Percentiles rank a stretch among this genome's conserved stretches.
Evolutionary conservation across 2,329 filamentous ascomycete genomes (phyloP).

Genomic region (Sporothrix brunneoviolacea): DNA sequence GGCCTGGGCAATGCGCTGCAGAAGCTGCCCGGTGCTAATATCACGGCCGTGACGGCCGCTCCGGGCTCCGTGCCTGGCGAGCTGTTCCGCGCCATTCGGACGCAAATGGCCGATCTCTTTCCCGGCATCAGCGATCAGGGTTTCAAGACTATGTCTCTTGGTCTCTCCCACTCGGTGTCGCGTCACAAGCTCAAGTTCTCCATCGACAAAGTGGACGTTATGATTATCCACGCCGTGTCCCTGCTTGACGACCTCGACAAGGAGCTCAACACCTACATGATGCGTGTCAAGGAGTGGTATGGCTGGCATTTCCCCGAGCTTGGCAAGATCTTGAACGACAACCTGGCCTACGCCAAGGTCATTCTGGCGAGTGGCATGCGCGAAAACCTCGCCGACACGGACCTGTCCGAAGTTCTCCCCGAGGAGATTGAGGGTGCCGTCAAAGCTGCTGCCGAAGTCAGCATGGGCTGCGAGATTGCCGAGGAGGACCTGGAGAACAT

Average conservation of each 20-base stretch:
- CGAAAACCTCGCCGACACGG: slow-evolving; percentile 65
- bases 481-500: slow-evolving; percentile 91
- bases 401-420: slow-evolving; percentile 85
- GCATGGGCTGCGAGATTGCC: slow-evolving; percentile 97
- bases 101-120: slow-evolving; percentile 83
- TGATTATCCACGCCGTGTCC: slow-evolving; percentile 96
- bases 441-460: slow-evolving; percentile 91
- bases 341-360: slow-evolving; percentile 84
- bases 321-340: slow-evolving; percentile 95
- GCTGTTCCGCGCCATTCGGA: slow-evolving; percentile 88
- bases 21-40: slow-evolving; percentile 80
- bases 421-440: slow-evolving; percentile 90
- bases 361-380: slow-evolving; percentile 87
- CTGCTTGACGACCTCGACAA: slow-evolving; percentile 96
- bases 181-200: slow-evolving; percentile 98
- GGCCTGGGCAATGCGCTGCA: slow-evolving; percentile 89
- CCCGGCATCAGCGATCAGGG: slow-evolving; percentile 80
- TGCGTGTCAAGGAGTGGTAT: slow-evolving; percentile 99
- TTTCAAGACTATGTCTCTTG: slow-evolving; percentile 88
- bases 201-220: slow-evolving; percentile 96
- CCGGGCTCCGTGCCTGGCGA: slow-evolving; percentile 78
- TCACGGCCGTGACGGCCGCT: slow-evolving; percentile 72
- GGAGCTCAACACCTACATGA: slow-evolving; percentile 96
- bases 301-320: slow-evolving; percentile 99
- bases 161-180: slow-evolving; percentile 93